Base-by-base conservation (phyloP, 495 filamentous ascomycete species). In the Aspergillus hancockii region DNA sequence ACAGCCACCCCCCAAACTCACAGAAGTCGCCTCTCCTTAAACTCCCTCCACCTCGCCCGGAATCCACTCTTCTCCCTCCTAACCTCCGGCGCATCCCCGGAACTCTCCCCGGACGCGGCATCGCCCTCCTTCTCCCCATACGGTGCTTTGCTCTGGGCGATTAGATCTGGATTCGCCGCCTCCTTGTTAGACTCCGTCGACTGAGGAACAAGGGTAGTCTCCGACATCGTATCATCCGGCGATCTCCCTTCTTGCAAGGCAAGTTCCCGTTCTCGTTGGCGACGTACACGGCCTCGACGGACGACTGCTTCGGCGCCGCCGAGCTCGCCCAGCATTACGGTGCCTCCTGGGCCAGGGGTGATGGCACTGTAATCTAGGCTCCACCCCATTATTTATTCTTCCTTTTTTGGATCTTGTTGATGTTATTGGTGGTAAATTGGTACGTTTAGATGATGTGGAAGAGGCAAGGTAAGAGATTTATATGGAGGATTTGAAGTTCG, bases 301-400 rank as follows among this genome's bases (percentile, higher is more conserved):
- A 52, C 54, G n/a, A 53, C 59, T 2, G 54, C 54, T 4, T 57
- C 59, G 12, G 55, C 49, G 16, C 59, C 59, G 36, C 59, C 46
- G 1, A 12, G 8, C 38, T 61, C 59, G n/a, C 59, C 54, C 3
- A 61, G 53, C 59, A 61, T 61, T 22, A 46, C 53, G 9, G 53
- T 61, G 28, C 54, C 59, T 16, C 45, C 59, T 1, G 59, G 59
- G 9, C 59, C 59, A 10, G 59, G 59, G 31, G 59, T 49, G 19
- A 61, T 34, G 25, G 59, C 59, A 45, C 21, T 31, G 19, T 32
- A 32, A 14, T 54, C 32, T 28, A 54, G 3, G 16, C 18, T 38
- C 51, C n/a, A 54, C 31, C 51, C 51, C 32, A 54, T 54, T 19
- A n/a, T 49, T 19, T 40, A 3, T 28, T 28, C 25, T 36, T 36